Base-by-base conservation (phyloP, 768 basidiomycete genomes). In the Clavulina sp. region DNA sequence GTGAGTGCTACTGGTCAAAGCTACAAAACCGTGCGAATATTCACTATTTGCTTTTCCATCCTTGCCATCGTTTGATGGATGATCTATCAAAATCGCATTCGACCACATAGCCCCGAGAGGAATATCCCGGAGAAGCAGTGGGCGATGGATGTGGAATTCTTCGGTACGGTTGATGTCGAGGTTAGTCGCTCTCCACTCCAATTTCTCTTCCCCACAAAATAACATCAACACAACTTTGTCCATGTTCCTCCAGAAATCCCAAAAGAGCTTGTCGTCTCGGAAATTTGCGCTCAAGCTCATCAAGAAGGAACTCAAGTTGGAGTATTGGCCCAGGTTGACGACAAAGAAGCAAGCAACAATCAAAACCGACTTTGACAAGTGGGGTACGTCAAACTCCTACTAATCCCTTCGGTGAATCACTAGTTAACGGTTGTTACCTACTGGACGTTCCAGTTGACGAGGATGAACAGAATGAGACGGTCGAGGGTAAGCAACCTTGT, bases 241-340 rank as follows among this genome's bases (percentile, higher is more conserved):
- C 19, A 30, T 40, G 58, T 52, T 47, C 48, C 43, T 5, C 36
- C 60, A 80, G 76, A 66, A 76, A 66, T 78, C 80, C 49, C 68
- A 68, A 54, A 72, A 77, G 62, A 70, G 64, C 49, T 68, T 85
- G 21, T 75, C 73, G 3, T 75, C 78, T 38, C 85, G 93, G 53
- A 72, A 76, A 34, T 65, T 96, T 44, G 61, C 65, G 57, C 69
- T 80, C 41, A 67, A 80, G 46, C 70, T 97, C 51, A 80, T 79
- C 65, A 97, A 97, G 69, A 87, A 88, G 65, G 78, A 79, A 52
- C 60, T 63, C 29, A 67, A 80, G 61, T 63, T 68, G 13, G 93
- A 89, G 58, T 97, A 75, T 66, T 97, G 93, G 93, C 85, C 87
- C 24, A 76, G 92, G 53, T 70, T 97, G 49, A 89, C 85, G 44